Base-by-base conservation (phyloP, 345 rosid species). In the Syzygium aqueum region DNA sequence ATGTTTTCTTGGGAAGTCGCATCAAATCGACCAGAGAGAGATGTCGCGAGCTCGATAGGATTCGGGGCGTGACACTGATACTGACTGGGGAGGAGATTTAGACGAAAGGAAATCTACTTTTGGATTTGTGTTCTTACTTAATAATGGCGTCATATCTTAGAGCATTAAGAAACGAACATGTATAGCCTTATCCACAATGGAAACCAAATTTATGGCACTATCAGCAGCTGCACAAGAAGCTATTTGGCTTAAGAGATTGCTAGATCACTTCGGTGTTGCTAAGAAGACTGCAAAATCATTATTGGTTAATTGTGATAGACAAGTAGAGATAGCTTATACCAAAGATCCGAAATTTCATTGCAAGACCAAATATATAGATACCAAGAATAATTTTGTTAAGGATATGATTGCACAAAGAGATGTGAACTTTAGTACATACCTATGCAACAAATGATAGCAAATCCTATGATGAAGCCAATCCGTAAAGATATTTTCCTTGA, bases 361-460 rank as follows among this genome's bases (percentile, higher is more conserved):
- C 61, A 56, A 56, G 0, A 56, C 1, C n/a, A 23, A 56, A 56
- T 1, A 56, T 23, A 56, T 40, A 40, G 0, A 9, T 56, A 56
- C 1, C 0, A 56, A 56, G 13, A 22, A 23, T 3, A 56, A 56
- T 23, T 56, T 56, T 56, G 1, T 23, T 56, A 56, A 56, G 25
- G 0, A 23, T 3, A 23, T 23, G n/a, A 13, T 23, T 56, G 0
- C 61, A 56, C n/a, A 56, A 56, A 56, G 61, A 56, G 6, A 23
- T 23, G 2, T 56, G 3, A 56, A 0, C n/a, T 51, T 5, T 21
- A 23, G 16, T 3, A 51, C 5, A 14, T 13, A 51, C 53, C 53
- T 51, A 4, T 1, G 1, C 13, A 10, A 22, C 23, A 2, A 2
- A 56, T 56, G 25, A 56, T 56, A 56, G 2, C 2, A 2, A 0